Evolutionary conservation across 1,284 basidiomycete genomes (phyloP), one percentile per base, ranked within the genome.

Genomic region (Moniliella sp.): DNA sequence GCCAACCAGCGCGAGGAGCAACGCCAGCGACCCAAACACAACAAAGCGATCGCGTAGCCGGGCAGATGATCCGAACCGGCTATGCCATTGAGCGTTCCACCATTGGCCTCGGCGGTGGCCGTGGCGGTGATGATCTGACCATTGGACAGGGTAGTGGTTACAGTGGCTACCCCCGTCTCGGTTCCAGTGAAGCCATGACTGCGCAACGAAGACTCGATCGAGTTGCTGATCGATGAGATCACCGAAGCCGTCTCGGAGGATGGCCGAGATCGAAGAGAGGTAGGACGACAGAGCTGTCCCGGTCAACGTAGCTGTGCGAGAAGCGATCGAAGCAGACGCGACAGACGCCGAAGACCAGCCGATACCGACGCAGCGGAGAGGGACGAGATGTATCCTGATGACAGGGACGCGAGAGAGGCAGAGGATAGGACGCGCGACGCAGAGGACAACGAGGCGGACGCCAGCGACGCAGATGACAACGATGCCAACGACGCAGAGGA

Each of bases 81-180:
- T 23, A 23, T 7, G 23, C 31, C 43, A 29, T 34, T 36, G 7
- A 27, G 19, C 13, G 16, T 27, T n/a, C 7, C 7, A 15, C 50
- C 50, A 18, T 52, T 52, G 28, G 50, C 50, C 21, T 42, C 37
- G 4, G 37, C 50, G 9, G 50, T 52, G 2, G 50, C 50, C 7
- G 48, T 46, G 5, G 42, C 46, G 8, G 48, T 50, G 31, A 50
- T 37, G 17, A 31, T 19, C n/a, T 39, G 43, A 8, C 50, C 50
- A 27, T 50, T 42, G 32, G 42, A 23, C 10, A 52, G 36, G 2
- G 48, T 50, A 0, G 43, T 40, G 15, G 48, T 52, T 4, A 46
- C 39, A 9, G 45, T 46, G 18, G 39, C 45, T 13, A 37, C 39
- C 9, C 45, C 37, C 8, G 50, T 50, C 35, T 52, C 39, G 15